Percentiles rank a stretch among this genome's conserved stretches.
These are phyloP conservation scores for Neurospora sp. DNA, from an alignment of 495 filamentous ascomycete species.

Conservation along the genomic window DNA sequence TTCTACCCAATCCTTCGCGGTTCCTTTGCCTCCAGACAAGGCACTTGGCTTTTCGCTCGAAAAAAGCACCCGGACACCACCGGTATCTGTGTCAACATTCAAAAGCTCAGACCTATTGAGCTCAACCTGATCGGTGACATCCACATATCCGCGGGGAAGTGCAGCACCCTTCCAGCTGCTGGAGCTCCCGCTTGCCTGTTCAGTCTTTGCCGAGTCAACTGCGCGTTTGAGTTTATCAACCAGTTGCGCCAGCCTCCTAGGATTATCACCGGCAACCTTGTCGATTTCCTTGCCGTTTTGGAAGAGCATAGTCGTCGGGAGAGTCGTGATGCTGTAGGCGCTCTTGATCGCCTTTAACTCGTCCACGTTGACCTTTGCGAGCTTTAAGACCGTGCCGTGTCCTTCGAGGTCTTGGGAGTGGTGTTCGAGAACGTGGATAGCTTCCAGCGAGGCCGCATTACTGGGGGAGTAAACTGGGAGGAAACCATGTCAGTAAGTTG, in stretches of 20 bases:
- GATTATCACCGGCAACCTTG: slow-evolving; percentile 66
- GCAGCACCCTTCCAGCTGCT: slow-evolving; percentile 59
- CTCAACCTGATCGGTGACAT: slow-evolving; percentile 76
- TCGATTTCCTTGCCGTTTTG: slow-evolving; percentile 54
- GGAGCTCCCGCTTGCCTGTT: slow-evolving; percentile 30
- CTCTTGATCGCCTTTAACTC: slow-evolving; percentile 61
- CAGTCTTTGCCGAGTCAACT: slow-evolving; percentile 41
- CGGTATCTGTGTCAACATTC: slow-evolving; percentile 67
- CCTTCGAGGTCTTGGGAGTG: slow-evolving; percentile 57
- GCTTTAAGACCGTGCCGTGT: slow-evolving; percentile 62
- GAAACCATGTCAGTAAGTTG: slow-evolving; percentile 11
- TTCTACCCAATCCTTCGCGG: slow-evolving; percentile 79
- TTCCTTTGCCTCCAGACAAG: slow-evolving; percentile 52
- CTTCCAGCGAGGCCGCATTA: slow-evolving; percentile 76
- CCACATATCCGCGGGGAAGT: slow-evolving; percentile 70
- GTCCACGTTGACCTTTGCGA: slow-evolving; percentile 81
- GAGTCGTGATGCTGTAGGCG: slow-evolving; percentile 58
- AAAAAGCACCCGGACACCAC: slow-evolving; percentile 62
- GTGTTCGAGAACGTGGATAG: slow-evolving; percentile 76
- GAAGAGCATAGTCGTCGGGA: slow-evolving; percentile 90
- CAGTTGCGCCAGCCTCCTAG: slow-evolving; percentile 52
- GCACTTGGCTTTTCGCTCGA: slow-evolving; percentile 54
- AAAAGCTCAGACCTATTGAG: slow-evolving; percentile 72
- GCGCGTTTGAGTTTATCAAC: slow-evolving; percentile 66
- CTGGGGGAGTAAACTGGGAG: slow-evolving; percentile 73